Conservation (phyloP, 2,329 filamentous ascomycete genomes). For the Apiospora saccharicola region DNA sequence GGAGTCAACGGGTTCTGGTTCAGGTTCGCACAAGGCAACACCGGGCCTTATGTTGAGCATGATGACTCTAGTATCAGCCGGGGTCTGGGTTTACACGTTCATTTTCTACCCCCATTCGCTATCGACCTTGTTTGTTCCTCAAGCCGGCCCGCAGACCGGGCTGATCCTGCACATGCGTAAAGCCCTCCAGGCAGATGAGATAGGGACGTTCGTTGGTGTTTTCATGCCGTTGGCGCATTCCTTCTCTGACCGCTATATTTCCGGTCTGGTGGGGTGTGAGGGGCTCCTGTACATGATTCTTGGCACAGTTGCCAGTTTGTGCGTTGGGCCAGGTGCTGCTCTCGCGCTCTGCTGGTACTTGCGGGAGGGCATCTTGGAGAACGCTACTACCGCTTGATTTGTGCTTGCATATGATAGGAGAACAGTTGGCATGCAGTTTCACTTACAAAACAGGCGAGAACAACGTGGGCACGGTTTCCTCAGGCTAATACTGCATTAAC, state of each 20-base stretch:
- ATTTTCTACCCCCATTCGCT: not conserved
- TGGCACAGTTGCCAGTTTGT: not conserved
- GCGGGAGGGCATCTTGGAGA: too few species aligned
- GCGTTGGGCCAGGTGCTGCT: not conserved
- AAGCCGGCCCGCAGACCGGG: not conserved
- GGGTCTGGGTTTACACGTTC: not conserved
- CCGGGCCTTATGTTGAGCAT: not conserved
- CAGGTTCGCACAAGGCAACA: fast-evolving
- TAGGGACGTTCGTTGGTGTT: not conserved
- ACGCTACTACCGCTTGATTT: too few species aligned
- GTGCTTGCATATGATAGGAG: too few species aligned
- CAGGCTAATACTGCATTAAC: too few species aligned
- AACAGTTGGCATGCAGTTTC: too few species aligned
- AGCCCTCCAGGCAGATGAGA: not conserved
- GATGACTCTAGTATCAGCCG: not conserved
- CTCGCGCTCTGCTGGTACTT: not conserved
- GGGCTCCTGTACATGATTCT: not conserved
- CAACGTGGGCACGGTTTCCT: too few species aligned
- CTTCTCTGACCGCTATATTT: not conserved
- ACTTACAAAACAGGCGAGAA: too few species aligned
- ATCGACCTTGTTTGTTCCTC: not conserved
- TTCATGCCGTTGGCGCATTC: not conserved
- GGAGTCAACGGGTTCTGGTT: not conserved
- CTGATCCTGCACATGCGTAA: not conserved
- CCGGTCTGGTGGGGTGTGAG: not conserved